Percentiles rank a stretch among this genome's conserved stretches.
phyloP scores from a whole-genome alignment of 176 grass and related monocot genomes.

The Triticum monococcum region DNA sequence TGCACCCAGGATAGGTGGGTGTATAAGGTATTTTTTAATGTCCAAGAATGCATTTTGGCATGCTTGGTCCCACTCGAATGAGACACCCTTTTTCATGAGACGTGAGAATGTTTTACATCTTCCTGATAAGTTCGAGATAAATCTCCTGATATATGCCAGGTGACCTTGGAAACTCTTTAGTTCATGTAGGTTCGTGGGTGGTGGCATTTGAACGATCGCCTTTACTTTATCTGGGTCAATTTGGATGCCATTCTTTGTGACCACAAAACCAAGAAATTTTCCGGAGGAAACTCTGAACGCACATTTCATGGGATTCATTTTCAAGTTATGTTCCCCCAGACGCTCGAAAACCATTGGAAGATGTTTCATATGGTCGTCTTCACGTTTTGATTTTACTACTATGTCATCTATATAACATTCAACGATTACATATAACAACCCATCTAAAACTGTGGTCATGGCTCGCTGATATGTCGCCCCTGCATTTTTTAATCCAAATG shows the following conservation, averaged over 20 bases:
- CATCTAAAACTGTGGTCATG: background rate
- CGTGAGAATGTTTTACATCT: background rate
- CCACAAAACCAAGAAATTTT: background rate
- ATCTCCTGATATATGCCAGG: too few relatives aligned
- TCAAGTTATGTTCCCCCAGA: background rate
- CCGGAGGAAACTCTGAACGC: background rate
- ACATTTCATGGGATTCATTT: background rate
- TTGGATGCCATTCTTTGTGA: background rate
- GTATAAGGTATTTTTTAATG: too few relatives aligned
- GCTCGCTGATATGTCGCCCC: background rate
- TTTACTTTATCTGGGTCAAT: background rate
- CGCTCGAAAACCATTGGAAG: background rate
- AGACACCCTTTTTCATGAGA: too few relatives aligned
- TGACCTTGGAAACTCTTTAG: too few relatives aligned
- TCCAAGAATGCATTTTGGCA: too few relatives aligned
- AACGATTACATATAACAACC: background rate
- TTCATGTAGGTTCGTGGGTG: background rate
- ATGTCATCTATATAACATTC: constrained; percentile 19
- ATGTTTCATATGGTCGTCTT: background rate
- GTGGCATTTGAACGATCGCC: background rate
- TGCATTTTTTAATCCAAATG: too few relatives aligned
- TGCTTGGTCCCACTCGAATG: too few relatives aligned
- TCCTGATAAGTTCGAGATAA: background rate
- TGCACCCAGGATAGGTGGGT: background rate
- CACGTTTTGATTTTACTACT: background rate